Percentiles rank a stretch among this genome's conserved stretches.
Evolutionary conservation across 2,329 filamentous ascomycete species (phyloP).

Genomic region (Penicillium sp.): DNA sequence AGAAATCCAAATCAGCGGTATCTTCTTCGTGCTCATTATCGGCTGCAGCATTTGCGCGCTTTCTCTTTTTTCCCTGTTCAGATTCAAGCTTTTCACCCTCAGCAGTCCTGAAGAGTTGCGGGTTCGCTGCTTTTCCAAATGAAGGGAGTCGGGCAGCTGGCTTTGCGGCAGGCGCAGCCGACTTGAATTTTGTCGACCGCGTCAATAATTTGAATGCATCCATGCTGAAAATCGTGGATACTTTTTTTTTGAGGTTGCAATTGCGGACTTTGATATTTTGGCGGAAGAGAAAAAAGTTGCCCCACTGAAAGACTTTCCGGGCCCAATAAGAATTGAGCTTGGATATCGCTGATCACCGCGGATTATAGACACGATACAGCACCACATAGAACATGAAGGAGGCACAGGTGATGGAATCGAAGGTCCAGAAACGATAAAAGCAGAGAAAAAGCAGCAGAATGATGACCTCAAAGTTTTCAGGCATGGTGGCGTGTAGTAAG

Average conservation of each 20-base stretch:
- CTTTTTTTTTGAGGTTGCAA: conserved; percentile 6
- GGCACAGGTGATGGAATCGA: background rate
- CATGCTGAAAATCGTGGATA: conserved; percentile 31
- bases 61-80: conserved; percentile 37
- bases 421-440: background rate
- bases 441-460: background rate
- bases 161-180: conserved; percentile 25
- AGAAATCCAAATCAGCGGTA: conserved; percentile 37
- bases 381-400: background rate
- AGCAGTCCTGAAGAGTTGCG: conserved; percentile 38
- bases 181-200: conserved; percentile 43
- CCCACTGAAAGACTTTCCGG: conserved; percentile 26
- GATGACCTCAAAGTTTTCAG: background rate
- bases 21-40: conserved; percentile 26
- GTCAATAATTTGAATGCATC: conserved; percentile 49
- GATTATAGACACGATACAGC: background rate
- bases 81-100: conserved; percentile 31
- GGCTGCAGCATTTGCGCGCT: conserved; percentile 28
- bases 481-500: background rate
- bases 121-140: conserved; percentile 40
- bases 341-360: background rate
- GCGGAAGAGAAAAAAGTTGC: conserved; percentile 28
- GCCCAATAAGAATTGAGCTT: conserved; percentile 32
- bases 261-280: conserved; percentile 19
- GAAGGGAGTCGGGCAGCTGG: conserved; percentile 38